Conservation (phyloP, 495 filamentous ascomycete genomes). For the Entonaema liquescens region DNA sequence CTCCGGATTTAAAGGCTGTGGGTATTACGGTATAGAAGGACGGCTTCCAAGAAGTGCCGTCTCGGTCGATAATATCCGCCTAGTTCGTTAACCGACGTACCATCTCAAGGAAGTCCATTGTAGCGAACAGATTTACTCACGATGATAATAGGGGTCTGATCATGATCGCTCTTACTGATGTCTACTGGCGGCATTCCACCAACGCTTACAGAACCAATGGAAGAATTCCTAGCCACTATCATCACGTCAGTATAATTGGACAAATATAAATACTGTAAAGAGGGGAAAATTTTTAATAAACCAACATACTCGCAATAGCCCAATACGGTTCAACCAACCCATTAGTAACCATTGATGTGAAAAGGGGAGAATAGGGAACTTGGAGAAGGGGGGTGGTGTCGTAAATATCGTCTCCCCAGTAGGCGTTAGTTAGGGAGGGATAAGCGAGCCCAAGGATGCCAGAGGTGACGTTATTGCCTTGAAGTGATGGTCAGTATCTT, state of each 20-base stretch:
- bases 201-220: conserved; percentile 58
- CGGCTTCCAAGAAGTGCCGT: not conserved
- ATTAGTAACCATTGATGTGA: conserved; percentile 45
- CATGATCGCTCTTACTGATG: conserved; percentile 42
- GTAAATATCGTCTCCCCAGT: conserved; percentile 36
- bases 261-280: not conserved
- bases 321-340: not conserved
- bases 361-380: conserved; percentile 63
- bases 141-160: conserved; percentile 52
- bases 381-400: conserved; percentile 43
- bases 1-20: conserved; percentile 44
- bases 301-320: not conserved
- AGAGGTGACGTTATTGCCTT: conserved; percentile 53
- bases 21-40: not conserved
- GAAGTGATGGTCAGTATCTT: not conserved
- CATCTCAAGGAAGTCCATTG: not conserved
- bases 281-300: not conserved
- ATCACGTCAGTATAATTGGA: not conserved
- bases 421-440: conserved; percentile 51
- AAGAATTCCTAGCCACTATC: conserved; percentile 49
- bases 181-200: conserved; percentile 57
- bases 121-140: conserved; percentile 36
- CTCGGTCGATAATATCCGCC: not conserved
- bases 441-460: conserved; percentile 72
- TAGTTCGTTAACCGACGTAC: not conserved